Evolutionary conservation across 805 yeast genomes (phyloP).

Genomic region (Lipomyces yamadae): DNA sequence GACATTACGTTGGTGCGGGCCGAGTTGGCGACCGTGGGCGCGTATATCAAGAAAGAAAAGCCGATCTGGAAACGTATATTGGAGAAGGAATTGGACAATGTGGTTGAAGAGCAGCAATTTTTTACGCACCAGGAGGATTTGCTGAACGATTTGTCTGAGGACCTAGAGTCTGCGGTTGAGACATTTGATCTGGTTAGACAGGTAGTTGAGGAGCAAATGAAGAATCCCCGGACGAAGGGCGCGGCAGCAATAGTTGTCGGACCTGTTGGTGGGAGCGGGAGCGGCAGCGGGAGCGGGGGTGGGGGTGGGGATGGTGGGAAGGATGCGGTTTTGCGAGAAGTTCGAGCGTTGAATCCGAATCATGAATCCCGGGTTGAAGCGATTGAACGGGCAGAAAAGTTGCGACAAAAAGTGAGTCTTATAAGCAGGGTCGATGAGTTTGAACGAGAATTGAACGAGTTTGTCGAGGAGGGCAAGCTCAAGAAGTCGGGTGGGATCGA

Average conservation of each 20-base stretch:
- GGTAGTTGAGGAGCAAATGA: slow-evolving; percentile 71
- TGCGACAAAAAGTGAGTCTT: slow-evolving; percentile 68
- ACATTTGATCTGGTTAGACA: slow-evolving; percentile 81
- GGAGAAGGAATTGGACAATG: slow-evolving; percentile 87
- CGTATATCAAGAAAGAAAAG: slow-evolving; percentile 69
- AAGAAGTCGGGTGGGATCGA: slow-evolving; percentile 89
- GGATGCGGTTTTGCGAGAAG: slow-evolving; percentile 81
- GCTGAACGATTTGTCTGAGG: slow-evolving; percentile 77
- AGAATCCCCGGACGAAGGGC: slow-evolving; percentile 38
- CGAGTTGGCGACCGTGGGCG: slow-evolving; percentile 59
- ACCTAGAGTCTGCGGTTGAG: slow-evolving; percentile 76
- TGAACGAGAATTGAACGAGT: slow-evolving; percentile 81
- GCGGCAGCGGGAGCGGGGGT: slow-evolving; percentile 38
- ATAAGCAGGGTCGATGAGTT: slow-evolving; percentile 67
- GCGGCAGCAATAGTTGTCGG: slow-evolving; percentile 18
- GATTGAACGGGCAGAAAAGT: slow-evolving; percentile 80
- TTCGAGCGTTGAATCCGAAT: slow-evolving; percentile 76
- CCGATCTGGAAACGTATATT: slow-evolving; percentile 88
- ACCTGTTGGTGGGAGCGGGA: slow-evolving; percentile 46
- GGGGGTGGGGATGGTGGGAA: slow-evolving; percentile 46
- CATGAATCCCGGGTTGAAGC: slow-evolving; percentile 88
- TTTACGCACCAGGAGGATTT: slow-evolving; percentile 88
- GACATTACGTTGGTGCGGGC: slow-evolving; percentile 65
- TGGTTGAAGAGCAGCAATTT: slow-evolving; percentile 93
- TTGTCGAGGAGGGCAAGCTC: slow-evolving; percentile 76